phyloP scores from a whole-genome alignment of 1,139 yeast genomes.

The Nakaseomyces nivariensis region DNA sequence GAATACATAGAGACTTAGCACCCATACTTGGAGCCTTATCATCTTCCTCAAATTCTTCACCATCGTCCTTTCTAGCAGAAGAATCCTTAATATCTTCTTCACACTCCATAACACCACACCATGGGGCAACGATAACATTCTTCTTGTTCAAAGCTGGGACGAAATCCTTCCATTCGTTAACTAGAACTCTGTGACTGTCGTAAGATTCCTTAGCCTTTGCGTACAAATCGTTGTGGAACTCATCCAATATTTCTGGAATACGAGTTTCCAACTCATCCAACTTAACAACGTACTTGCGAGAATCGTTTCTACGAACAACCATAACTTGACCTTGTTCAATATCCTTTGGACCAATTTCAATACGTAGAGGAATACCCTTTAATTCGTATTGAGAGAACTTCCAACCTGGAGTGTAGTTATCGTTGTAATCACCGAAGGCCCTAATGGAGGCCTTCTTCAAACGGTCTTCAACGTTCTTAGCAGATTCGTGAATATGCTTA shows the following conservation, averaged over 20 bases:
- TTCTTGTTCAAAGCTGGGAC: constrained; percentile 87
- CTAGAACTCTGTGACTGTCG: constrained; percentile 73
- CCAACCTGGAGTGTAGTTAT: constrained; percentile 97
- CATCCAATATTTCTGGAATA: constrained; percentile 68
- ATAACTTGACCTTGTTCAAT: constrained; percentile 67
- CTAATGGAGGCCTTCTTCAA: constrained; percentile 55
- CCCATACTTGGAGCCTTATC: constrained; percentile 99
- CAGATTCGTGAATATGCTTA: constrained; percentile 57
- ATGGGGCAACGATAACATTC: constrained; percentile 86
- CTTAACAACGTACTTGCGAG: constrained; percentile 59
- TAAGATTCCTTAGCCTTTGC: constrained; percentile 70
- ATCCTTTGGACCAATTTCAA: constrained; percentile 96
- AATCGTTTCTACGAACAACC: constrained; percentile 89
- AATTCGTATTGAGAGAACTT: constrained; percentile 96
- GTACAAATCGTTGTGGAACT: constrained; percentile 68
- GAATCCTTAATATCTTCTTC: constrained; percentile 95
- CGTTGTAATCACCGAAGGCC: constrained; percentile 79
- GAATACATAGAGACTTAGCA: constrained; percentile 96
- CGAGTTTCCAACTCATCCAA: constrained; percentile 56
- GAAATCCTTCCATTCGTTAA: constrained; percentile 82
- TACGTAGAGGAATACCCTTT: constrained; percentile 87
- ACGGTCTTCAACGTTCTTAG: constrained; percentile 52
- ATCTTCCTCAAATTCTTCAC: constrained; percentile 80
- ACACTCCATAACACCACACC: constrained; percentile 93
- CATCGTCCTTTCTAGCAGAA: constrained; percentile 69